Evolutionary conservation across 1,139 yeast species (phyloP).

Genomic region (Kodamaea alishanica): DNA sequence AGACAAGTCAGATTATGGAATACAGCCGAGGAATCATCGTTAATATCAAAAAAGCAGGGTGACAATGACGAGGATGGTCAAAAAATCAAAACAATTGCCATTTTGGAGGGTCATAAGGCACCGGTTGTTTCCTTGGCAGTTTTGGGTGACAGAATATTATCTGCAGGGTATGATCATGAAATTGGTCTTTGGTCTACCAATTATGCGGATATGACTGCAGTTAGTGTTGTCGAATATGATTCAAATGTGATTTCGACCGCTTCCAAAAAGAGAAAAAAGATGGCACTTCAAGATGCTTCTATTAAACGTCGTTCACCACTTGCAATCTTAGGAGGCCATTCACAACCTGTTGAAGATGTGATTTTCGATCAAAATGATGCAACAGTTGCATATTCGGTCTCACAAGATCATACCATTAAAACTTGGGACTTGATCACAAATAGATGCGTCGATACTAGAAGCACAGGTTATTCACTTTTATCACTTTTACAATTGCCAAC

Average conservation of each 20-base stretch:
- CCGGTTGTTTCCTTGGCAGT: constrained; percentile 79
- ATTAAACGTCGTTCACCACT: constrained; percentile 80
- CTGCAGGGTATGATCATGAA: constrained; percentile 81
- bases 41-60: constrained; percentile 31
- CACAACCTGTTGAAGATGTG: constrained; percentile 83
- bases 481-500: constrained; percentile 67
- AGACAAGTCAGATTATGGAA: constrained; percentile 89
- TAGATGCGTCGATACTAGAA: constrained; percentile 79
- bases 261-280: constrained; percentile 81
- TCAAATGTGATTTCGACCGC: constrained; percentile 62
- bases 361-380: constrained; percentile 67
- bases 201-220: constrained; percentile 76
- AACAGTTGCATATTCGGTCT: constrained; percentile 86
- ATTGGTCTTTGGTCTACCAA: constrained; percentile 87
- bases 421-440: constrained; percentile 94
- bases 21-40: constrained; percentile 47
- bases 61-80: constrained; percentile 52
- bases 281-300: constrained; percentile 74
- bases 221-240: constrained; percentile 56
- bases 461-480: constrained; percentile 82
- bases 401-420: constrained; percentile 91
- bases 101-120: constrained; percentile 84
- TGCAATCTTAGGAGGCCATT: constrained; percentile 72
- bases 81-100: constrained; percentile 74
- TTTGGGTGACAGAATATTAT: constrained; percentile 53